Percentiles rank a stretch among this genome's conserved stretches.
phyloP scores from a whole-genome alignment of 192 early-diverging fungal species.

The Kappamyces sp. region DNA sequence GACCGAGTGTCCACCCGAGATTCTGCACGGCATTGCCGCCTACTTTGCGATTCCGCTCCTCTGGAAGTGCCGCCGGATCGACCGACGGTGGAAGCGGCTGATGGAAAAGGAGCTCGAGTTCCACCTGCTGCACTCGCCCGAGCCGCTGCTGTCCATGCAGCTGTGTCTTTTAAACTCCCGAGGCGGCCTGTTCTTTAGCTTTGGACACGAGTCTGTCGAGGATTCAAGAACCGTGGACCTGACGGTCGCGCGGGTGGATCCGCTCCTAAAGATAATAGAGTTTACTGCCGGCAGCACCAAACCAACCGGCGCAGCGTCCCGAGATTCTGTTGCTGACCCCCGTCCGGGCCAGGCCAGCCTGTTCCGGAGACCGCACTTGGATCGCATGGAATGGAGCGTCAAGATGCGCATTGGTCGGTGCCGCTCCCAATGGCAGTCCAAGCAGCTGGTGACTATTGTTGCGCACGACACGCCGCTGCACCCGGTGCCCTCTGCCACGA shows the following conservation, averaged over 20 bases:
- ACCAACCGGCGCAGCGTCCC: no score
- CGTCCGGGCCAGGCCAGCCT: not conserved
- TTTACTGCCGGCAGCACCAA: no score
- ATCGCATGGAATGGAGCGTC: conserved; percentile 9
- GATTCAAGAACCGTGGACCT: not conserved
- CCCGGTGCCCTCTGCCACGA: not conserved
- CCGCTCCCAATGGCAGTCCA: not conserved
- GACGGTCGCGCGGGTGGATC: not conserved
- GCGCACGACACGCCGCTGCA: conserved; percentile 6
- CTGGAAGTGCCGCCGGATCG: not conserved
- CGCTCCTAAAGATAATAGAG: not conserved
- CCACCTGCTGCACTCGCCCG: not conserved
- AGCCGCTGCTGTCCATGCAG: not conserved
- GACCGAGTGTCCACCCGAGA: no score
- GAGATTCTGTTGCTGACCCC: no score
- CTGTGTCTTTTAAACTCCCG: not conserved
- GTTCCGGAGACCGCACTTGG: conserved; percentile 3
- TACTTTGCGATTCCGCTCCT: not conserved
- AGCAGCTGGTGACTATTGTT: conserved; percentile 5
- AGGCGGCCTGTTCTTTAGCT: not conserved
- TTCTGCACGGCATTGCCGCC: no score
- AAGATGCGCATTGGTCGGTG: not conserved
- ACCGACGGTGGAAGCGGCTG: not conserved
- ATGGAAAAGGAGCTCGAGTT: not conserved
- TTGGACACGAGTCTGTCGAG: not conserved